These are phyloP conservation scores for Claviceps paspali DNA, from an alignment of 2,329 filamentous ascomycete species.

Conservation along the genomic window DNA sequence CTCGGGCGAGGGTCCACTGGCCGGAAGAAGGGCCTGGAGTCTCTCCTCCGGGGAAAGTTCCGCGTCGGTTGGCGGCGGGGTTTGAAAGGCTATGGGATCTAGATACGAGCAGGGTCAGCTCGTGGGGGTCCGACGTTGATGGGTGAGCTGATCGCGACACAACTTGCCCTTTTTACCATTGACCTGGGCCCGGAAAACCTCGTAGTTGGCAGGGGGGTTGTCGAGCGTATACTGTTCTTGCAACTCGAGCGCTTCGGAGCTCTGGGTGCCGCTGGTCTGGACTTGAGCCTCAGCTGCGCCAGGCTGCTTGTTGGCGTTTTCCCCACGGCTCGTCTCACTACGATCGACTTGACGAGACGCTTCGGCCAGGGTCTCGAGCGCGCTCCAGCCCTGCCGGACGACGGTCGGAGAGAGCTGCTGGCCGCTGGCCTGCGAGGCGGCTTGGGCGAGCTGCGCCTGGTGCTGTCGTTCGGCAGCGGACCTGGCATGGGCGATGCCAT, in stretches of 20 bases:
- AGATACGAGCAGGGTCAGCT: background rate
- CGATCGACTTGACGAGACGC: constrained; percentile 68
- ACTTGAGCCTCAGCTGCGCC: constrained; percentile 15
- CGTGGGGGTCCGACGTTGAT: too few relatives aligned
- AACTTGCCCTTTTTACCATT: constrained; percentile 12
- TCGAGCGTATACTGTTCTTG: constrained; percentile 45
- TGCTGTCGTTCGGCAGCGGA: constrained; percentile 17
- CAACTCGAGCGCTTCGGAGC: constrained; percentile 31
- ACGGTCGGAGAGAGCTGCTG: constrained; percentile 15
- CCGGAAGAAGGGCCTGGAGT: constrained; percentile 30
- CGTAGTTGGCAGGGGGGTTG: constrained; percentile 36
- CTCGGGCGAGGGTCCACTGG: constrained; percentile 23
- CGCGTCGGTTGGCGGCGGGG: constrained; percentile 12
- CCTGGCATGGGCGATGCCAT: constrained; percentile 46
- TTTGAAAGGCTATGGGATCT: constrained; percentile 9
- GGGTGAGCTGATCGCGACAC: too few relatives aligned
- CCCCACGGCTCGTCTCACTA: constrained; percentile 41
- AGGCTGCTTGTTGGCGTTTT: constrained; percentile 18
- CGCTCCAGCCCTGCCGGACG: constrained; percentile 52
- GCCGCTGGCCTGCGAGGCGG: constrained; percentile 12
- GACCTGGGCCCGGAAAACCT: constrained; percentile 14
- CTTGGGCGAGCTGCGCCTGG: constrained; percentile 4
- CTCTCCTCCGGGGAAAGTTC: constrained; percentile 33
- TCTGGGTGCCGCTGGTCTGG: constrained; percentile 10
- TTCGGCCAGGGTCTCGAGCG: constrained; percentile 74